Base-by-base conservation (phyloP, 257 asterid species). In the Solanum chmielewskii region DNA sequence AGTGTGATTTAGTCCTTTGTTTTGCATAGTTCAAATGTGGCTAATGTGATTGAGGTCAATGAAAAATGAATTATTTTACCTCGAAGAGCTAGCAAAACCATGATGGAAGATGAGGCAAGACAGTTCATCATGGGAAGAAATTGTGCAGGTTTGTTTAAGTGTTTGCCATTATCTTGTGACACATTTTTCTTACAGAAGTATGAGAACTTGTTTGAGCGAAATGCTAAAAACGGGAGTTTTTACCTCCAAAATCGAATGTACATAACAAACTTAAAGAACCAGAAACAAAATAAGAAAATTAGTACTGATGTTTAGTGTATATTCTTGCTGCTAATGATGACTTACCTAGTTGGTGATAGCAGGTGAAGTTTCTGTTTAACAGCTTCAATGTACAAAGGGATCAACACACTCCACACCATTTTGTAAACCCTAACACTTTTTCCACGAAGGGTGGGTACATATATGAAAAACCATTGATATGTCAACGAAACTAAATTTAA, bases 61-160 rank as follows among this genome's bases (percentile, higher is more conserved):
- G 35, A 33, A 33, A 33, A 33, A 33, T 33, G 35, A 3, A 33
- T 33, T 33, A 33, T 33, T 33, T 33, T 33, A 33, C 35, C 35
- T 33, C 35, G 35, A 33, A 33, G 39, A 35, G 39, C 39, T 35
- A 35, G 39, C 39, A 5, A 35, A 91, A 62, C 86, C 73, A 95
- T 95, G 97, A 87, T 94, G 0, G 98, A 95, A 88, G 76, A 90
- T 41, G 97, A 95, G 91, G 98, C 98, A n/a, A 93, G 97, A 87
- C 95, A 95, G 89, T 42, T 82, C 93, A 8, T 71, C 95, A 31
- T 92, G 97, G 98, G 98, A 95, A 89, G 98, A 94, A 85, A 86
- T 94, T 90, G 77, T 88, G 87, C 88, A 95, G 97, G 98, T 91
- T 84, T 74, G 33, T 64, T 16, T 60, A 60, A 85, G 27, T 82